A percentile compares a stretch with the other conserved stretches of the same genome.
phyloP scores from a whole-genome alignment of 192 early-diverging fungal genomes.

The Coemansia sp. region DNA sequence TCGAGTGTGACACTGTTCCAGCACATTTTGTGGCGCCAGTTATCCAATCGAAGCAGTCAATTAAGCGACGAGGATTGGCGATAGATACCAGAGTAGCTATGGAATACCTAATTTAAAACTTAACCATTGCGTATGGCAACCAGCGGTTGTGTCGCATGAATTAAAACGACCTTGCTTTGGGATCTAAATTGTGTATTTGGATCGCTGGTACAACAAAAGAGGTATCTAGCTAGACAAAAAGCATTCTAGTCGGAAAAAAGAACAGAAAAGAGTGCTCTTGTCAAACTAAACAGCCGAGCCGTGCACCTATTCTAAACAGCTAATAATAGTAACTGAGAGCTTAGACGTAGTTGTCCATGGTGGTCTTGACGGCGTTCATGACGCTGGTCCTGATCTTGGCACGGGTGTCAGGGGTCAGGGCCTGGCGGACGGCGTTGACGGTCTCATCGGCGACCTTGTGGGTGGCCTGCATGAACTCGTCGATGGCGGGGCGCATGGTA shows the following conservation, averaged over 20 bases:
- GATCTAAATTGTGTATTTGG: slow-evolving; percentile 10
- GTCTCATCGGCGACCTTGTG: slow-evolving; percentile 47
- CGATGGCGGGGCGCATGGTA: slow-evolving; percentile 50
- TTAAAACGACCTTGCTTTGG: not conserved
- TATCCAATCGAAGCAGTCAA: not conserved
- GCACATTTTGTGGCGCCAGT: not conserved
- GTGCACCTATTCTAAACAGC: slow-evolving; percentile 1
- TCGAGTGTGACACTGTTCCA: not conserved
- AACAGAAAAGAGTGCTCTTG: not conserved
- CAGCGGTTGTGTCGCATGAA: not conserved
- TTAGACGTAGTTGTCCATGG: slow-evolving; percentile 53
- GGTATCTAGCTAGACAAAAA: not conserved
- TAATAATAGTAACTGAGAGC: not conserved
- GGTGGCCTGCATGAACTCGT: slow-evolving; percentile 29
- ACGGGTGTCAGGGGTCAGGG: slow-evolving; percentile 50
- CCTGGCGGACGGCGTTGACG: slow-evolving; percentile 44
- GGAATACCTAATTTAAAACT: not conserved
- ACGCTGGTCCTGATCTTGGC: slow-evolving; percentile 55
- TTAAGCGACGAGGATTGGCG: not conserved
- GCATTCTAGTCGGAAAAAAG: not conserved
- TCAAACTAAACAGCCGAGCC: not conserved
- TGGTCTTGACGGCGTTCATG: slow-evolving; percentile 57
- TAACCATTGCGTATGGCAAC: not conserved
- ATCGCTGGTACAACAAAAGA: slow-evolving; percentile 1
- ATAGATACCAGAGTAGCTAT: not conserved